Conservation (phyloP, 2,329 filamentous ascomycete species). For the Talaromyces sp. region DNA sequence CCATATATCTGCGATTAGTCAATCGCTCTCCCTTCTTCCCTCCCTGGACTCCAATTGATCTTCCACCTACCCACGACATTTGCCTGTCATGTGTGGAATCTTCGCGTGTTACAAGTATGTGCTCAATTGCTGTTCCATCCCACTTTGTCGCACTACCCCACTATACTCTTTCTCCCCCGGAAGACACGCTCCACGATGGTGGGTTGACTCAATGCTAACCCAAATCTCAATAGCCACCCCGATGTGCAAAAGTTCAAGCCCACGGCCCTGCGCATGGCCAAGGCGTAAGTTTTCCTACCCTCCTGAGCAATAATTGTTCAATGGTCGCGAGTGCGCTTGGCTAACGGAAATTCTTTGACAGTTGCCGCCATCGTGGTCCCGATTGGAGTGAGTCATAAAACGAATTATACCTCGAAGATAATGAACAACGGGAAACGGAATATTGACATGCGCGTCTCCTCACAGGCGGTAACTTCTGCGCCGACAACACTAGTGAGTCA, state of each 20-base stretch:
- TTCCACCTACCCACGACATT: conserved; percentile 13
- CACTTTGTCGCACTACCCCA: conserved; percentile 10
- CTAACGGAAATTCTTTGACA: conserved; percentile 42
- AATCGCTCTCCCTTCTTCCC: conserved; percentile 18
- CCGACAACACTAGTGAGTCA: conserved; percentile 83
- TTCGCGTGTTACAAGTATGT: conserved; percentile 91
- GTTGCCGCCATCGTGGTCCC: conserved; percentile 91
- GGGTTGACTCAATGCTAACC: conserved; percentile 25
- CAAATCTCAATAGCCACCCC: conserved; percentile 63
- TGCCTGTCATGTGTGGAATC: conserved; percentile 85
- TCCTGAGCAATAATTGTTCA: background rate
- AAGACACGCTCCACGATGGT: background rate
- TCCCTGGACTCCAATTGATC: conserved; percentile 13
- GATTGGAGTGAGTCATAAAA: conserved; percentile 83
- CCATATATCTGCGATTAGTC: conserved; percentile 13
- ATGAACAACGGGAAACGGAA: conserved; percentile 5
- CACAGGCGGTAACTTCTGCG: conserved; percentile 82
- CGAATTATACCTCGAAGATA: conserved; percentile 12
- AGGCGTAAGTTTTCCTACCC: conserved; percentile 70
- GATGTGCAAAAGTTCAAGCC: conserved; percentile 97
- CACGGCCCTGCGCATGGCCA: conserved; percentile 87
- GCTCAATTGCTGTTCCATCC: conserved; percentile 11
- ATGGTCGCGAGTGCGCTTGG: background rate
- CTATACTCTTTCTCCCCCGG: conserved; percentile 6
- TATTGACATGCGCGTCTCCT: conserved; percentile 25